Evolutionary conservation across 805 yeast genomes (phyloP).

Genomic region (Nakazawaea laoshanensis): DNA sequence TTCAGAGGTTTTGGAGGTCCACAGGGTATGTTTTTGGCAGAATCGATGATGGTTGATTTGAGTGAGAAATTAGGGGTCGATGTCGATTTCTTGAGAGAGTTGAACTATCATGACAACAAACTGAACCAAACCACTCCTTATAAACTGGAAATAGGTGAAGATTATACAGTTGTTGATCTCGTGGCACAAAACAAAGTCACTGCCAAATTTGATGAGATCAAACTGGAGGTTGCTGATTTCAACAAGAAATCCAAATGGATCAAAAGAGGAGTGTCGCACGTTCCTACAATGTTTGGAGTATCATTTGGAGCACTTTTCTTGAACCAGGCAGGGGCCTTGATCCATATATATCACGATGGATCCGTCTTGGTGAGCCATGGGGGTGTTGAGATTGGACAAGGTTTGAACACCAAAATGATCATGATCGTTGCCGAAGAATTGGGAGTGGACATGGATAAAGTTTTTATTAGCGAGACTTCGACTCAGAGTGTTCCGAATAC

Average conservation of each 20-base stretch:
- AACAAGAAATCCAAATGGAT: constrained; percentile 32
- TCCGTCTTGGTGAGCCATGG: constrained; percentile 38
- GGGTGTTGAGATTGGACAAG: constrained; percentile 45
- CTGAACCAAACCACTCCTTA: constrained; percentile 26
- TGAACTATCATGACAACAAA: constrained; percentile 24
- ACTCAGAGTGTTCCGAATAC: constrained; percentile 39
- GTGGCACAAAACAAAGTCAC: constrained; percentile 26
- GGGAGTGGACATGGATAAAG: constrained; percentile 28
- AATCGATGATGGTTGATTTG: constrained; percentile 28
- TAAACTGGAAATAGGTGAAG: constrained; percentile 31
- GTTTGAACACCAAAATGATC: constrained; percentile 37
- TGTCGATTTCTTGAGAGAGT: constrained; percentile 27
- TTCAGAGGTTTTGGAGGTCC: constrained; percentile 44
- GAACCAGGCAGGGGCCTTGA: constrained; percentile 40
- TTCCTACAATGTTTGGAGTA: constrained; percentile 40
- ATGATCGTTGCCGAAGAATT: constrained; percentile 38
- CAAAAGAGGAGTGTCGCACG: constrained; percentile 35
- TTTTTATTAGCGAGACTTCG: constrained; percentile 36
- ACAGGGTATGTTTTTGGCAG: constrained; percentile 38
- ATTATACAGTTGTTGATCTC: constrained; percentile 28
- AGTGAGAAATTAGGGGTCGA: constrained; percentile 30
- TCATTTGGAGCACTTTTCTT: constrained; percentile 35
- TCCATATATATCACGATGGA: constrained; percentile 37
- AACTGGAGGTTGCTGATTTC: constrained; percentile 29
- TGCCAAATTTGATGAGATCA: constrained; percentile 23